Percentiles rank a stretch among this genome's conserved stretches.
Evolutionary conservation across 352 stramenopile genomes (phyloP).

Genomic region (Aphanomyces stellatus): DNA sequence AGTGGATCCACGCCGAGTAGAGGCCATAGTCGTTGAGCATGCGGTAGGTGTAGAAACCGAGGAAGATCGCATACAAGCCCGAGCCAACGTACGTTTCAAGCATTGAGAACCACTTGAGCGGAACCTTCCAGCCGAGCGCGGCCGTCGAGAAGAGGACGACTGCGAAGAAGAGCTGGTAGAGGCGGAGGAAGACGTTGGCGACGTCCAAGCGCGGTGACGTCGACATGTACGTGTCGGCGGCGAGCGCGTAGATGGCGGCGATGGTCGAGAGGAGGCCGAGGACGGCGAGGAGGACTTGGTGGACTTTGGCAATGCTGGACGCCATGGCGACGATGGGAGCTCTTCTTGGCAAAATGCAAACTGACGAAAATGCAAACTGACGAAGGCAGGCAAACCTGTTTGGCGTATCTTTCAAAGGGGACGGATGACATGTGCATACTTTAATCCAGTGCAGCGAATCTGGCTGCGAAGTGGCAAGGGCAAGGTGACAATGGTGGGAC

Average conservation of each 20-base stretch:
- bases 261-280: slow-evolving; percentile 18
- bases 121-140: slow-evolving; percentile 17
- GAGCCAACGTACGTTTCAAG: slow-evolving; percentile 17
- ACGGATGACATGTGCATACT: neutral
- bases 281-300: slow-evolving; percentile 17
- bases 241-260: slow-evolving; percentile 15
- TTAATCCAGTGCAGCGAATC: neutral
- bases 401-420: neutral
- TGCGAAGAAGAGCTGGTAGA: slow-evolving; percentile 20
- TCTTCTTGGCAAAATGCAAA: neutral
- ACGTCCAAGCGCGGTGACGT: slow-evolving; percentile 9
- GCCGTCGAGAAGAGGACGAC: slow-evolving; percentile 15
- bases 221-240: slow-evolving; percentile 18
- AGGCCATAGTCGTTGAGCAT: slow-evolving; percentile 20
- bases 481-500: too few relatives aligned
- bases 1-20: slow-evolving; percentile 17
- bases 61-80: slow-evolving; percentile 19
- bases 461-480: neutral
- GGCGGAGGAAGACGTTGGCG: slow-evolving; percentile 18
- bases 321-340: slow-evolving; percentile 13
- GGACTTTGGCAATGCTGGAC: neutral
- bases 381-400: neutral
- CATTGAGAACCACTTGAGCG: slow-evolving; percentile 17
- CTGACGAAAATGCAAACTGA: neutral
- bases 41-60: slow-evolving; percentile 21